Evolutionary conservation across 129 eudicot genomes (phyloP).

Genomic region (Deinandra increscens): DNA sequence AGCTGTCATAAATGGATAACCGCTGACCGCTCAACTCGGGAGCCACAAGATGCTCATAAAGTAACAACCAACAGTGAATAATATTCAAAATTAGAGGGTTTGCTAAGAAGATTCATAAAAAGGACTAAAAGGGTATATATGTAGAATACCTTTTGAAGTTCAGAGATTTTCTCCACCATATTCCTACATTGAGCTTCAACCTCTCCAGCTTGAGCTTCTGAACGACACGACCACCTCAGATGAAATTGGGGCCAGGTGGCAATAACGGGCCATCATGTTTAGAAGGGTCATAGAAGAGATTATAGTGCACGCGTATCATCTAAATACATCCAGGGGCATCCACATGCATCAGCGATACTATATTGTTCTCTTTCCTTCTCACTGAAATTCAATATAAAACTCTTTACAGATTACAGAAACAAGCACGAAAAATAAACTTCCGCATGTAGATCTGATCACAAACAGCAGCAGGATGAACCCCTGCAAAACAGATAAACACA

Average conservation of each 20-base stretch:
- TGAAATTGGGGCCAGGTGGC: slow-evolving; percentile 99
- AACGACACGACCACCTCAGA: slow-evolving; percentile 93
- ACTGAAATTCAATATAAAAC: slow-evolving; percentile 46
- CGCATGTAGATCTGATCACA: too few species aligned
- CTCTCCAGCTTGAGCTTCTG: slow-evolving; percentile 84
- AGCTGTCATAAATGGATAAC: too few species aligned
- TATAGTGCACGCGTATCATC: slow-evolving; percentile 79
- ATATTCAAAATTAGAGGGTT: neutral
- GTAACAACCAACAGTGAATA: neutral
- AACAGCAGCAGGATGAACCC: too few species aligned
- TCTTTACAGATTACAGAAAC: too few species aligned
- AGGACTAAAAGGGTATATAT: too few species aligned
- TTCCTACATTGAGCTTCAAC: slow-evolving; percentile 78
- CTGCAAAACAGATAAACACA: too few species aligned
- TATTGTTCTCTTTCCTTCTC: slow-evolving; percentile 92
- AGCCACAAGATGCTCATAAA: neutral
- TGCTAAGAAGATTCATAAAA: too few species aligned
- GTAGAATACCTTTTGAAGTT: slow-evolving; percentile 85
- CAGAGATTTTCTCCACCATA: slow-evolving; percentile 58
- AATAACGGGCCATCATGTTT: slow-evolving; percentile 69
- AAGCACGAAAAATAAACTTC: too few species aligned
- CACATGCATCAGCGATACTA: slow-evolving; percentile 66
- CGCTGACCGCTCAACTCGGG: too few species aligned
- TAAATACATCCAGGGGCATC: slow-evolving; percentile 89
- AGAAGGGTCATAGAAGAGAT: slow-evolving; percentile 76